Conservation (phyloP, 345 rosid species). For the Durio zibethinus region DNA sequence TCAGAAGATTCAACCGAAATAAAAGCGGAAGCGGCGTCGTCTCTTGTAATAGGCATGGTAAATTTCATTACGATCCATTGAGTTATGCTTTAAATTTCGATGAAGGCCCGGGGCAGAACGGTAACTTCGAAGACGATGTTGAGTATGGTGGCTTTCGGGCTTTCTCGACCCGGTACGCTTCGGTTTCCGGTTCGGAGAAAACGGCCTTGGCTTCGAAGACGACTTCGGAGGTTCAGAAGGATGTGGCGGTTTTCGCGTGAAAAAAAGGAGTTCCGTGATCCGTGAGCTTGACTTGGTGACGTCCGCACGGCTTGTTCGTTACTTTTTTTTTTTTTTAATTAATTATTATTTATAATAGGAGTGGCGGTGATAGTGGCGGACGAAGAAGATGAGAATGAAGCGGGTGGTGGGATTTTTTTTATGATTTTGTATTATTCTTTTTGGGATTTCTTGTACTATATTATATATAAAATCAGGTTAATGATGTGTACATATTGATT, state of each 20-base stretch:
- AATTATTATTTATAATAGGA: neutral
- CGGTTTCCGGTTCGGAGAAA: slow-evolving; percentile 36
- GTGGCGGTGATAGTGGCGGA: neutral
- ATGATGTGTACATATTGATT: neutral
- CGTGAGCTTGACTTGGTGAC: slow-evolving; percentile 15
- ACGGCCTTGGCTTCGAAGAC: slow-evolving; percentile 13
- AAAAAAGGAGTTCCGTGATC: neutral
- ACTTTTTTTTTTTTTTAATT: neutral
- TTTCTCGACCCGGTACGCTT: slow-evolving; percentile 70
- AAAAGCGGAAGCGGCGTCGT: slow-evolving; percentile 9
- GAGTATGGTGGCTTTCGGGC: slow-evolving; percentile 34
- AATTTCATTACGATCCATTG: slow-evolving; percentile 79
- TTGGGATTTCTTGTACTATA: neutral
- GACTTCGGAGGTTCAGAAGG: slow-evolving; percentile 14
- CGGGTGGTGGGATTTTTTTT: too few species aligned
- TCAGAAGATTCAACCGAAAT: slow-evolving; percentile 73
- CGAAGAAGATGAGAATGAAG: neutral
- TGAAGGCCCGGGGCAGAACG: slow-evolving; percentile 35
- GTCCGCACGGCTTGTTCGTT: neutral
- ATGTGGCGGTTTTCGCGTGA: slow-evolving; percentile 21
- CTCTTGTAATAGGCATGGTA: slow-evolving; percentile 39
- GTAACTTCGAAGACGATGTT: slow-evolving; percentile 36
- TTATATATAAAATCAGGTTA: neutral
- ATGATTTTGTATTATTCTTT: too few species aligned
- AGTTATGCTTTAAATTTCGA: slow-evolving; percentile 88